These are phyloP conservation scores for Fraxinus xanthoxyloides DNA, from an alignment of 305 asterid genomes.

Conservation along the genomic window DNA sequence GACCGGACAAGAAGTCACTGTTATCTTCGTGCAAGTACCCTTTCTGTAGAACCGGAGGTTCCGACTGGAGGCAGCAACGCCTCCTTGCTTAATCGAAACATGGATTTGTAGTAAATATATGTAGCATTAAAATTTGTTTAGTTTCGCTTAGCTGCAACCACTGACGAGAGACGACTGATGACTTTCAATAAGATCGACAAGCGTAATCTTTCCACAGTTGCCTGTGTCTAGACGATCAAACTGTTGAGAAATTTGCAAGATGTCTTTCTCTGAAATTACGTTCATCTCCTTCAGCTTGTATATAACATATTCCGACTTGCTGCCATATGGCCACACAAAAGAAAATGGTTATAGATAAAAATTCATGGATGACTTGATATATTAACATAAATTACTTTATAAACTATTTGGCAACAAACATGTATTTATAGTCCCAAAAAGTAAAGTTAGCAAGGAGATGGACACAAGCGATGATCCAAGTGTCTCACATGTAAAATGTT, in stretches of 20 bases:
- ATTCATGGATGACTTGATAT: no score
- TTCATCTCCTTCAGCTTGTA: constrained; percentile 96
- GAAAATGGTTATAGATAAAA: no score
- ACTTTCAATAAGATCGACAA: constrained; percentile 72
- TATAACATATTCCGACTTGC: constrained; percentile 81
- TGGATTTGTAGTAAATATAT: not conserved
- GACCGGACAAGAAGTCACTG: not conserved
- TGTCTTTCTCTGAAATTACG: constrained; percentile 69
- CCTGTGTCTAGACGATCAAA: constrained; percentile 83
- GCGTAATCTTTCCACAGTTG: constrained; percentile 84
- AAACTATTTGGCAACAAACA: not conserved
- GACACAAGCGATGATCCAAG: not conserved
- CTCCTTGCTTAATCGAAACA: not conserved
- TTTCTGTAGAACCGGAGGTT: not conserved
- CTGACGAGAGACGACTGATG: constrained; percentile 28
- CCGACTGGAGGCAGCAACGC: not conserved
- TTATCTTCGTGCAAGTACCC: not conserved
- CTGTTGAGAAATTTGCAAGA: constrained; percentile 61
- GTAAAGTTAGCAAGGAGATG: not conserved
- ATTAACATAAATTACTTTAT: not conserved
- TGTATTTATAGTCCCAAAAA: not conserved
- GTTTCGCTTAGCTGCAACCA: not conserved
- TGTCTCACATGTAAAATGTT: not conserved
- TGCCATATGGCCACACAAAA: constrained; percentile 31
- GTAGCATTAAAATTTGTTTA: not conserved